Evolutionary conservation across 2,329 filamentous ascomycete species (phyloP).

Genomic region (Aspergillus floridensis): DNA sequence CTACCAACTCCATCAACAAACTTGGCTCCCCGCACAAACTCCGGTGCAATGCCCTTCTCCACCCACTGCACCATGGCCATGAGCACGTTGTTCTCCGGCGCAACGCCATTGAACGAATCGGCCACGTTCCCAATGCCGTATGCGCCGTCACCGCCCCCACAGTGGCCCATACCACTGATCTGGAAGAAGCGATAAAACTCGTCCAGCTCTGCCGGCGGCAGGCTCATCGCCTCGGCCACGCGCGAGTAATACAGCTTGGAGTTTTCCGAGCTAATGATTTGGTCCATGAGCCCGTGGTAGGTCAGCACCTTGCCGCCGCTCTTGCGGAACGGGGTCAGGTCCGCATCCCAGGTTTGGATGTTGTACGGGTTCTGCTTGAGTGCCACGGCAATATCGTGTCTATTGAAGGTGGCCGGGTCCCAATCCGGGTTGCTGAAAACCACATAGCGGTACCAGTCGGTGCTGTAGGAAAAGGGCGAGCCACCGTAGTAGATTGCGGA

Average conservation of each 20-base stretch:
- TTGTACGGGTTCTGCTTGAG: conserved; percentile 47
- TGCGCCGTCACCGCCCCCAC: conserved; percentile 43
- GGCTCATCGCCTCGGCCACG: conserved; percentile 40
- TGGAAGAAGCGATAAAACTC: conserved; percentile 50
- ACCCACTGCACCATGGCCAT: conserved; percentile 52
- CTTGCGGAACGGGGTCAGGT: conserved; percentile 48
- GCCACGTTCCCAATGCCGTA: conserved; percentile 41
- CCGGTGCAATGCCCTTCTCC: conserved; percentile 43
- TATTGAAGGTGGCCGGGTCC: conserved; percentile 36
- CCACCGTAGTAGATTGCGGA: conserved; percentile 12
- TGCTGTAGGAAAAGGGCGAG: conserved; percentile 7
- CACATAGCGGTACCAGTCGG: conserved; percentile 40
- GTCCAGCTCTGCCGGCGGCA: conserved; percentile 32
- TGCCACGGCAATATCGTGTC: conserved; percentile 38
- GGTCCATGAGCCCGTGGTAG: conserved; percentile 46
- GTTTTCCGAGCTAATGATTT: conserved; percentile 53
- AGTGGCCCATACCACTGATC: conserved; percentile 57
- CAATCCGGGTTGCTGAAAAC: conserved; percentile 43
- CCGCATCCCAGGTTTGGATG: conserved; percentile 49
- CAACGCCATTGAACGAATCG: conserved; percentile 18
- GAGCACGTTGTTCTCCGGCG: conserved; percentile 48
- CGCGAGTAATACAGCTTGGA: conserved; percentile 54
- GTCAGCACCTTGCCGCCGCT: conserved; percentile 43
- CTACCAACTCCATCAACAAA: conserved; percentile 41
- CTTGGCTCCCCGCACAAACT: conserved; percentile 45